Evolutionary conservation across 169 alveolate species (phyloP).

Genomic region (Miamiensis avidus): DNA sequence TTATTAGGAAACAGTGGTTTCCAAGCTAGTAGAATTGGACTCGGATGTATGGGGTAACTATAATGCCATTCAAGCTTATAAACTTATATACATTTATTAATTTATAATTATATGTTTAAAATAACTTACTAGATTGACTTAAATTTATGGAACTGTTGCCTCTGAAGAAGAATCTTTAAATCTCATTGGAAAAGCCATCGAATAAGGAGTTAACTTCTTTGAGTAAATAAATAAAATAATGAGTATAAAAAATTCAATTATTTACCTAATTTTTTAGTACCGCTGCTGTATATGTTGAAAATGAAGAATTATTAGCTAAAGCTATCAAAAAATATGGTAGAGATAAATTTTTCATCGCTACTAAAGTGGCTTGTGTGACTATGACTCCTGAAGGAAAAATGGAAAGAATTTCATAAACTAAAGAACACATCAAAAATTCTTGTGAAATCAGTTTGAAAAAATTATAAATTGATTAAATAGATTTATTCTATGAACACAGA

Average conservation of each 20-base stretch:
- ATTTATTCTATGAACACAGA: background rate
- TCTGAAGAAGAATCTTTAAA: background rate
- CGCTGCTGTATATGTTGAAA: background rate
- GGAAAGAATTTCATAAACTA: background rate
- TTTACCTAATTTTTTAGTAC: too few relatives aligned
- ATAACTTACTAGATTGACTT: too few relatives aligned
- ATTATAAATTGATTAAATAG: background rate
- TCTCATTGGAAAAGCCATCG: background rate
- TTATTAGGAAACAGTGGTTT: too few relatives aligned
- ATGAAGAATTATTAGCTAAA: conserved; percentile 14
- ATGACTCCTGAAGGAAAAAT: background rate
- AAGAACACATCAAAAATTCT: background rate
- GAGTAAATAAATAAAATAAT: background rate
- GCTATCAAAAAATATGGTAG: conserved; percentile 11
- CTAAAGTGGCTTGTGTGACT: background rate
- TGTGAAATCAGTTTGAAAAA: background rate
- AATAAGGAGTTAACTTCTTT: background rate
- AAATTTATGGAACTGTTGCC: background rate
- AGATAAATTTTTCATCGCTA: conserved; percentile 4
- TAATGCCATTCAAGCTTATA: too few relatives aligned
- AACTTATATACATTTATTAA: too few relatives aligned
- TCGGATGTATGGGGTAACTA: background rate
- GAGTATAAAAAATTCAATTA: too few relatives aligned
- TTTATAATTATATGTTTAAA: too few relatives aligned
- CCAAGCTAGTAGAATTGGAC: background rate